Evolutionary conservation across 805 yeast genomes (phyloP).

Genomic region (Isabelozyma pseudorhagii): DNA sequence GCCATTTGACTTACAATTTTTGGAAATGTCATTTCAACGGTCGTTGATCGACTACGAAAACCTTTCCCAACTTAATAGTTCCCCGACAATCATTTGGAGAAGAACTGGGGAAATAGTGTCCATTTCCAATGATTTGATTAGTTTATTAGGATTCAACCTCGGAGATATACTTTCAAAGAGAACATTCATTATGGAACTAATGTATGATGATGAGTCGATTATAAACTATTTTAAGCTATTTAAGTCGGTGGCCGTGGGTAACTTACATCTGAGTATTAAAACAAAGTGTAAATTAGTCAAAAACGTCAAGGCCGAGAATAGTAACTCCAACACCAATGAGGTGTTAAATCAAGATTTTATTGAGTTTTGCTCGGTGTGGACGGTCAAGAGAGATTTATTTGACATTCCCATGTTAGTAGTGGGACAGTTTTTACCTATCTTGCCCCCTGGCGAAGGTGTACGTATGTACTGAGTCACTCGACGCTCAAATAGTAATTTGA

Average conservation of each 20-base stretch:
- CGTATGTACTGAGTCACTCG: slow-evolving; percentile 21
- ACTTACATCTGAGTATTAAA: slow-evolving; percentile 48
- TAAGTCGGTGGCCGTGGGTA: slow-evolving; percentile 70
- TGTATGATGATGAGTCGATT: slow-evolving; percentile 73
- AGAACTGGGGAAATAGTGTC: slow-evolving; percentile 84
- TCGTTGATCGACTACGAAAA: slow-evolving; percentile 44
- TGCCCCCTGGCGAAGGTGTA: slow-evolving; percentile 35
- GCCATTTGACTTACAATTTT: slow-evolving; percentile 63
- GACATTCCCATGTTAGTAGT: slow-evolving; percentile 82
- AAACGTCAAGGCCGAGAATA: slow-evolving; percentile 13
- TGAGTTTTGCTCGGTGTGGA: slow-evolving; percentile 79
- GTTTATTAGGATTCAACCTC: slow-evolving; percentile 61
- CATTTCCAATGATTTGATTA: slow-evolving; percentile 69
- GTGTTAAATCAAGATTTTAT: slow-evolving; percentile 26
- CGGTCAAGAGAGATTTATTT: slow-evolving; percentile 78
- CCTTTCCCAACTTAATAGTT: slow-evolving; percentile 51
- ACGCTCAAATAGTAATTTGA: neutral
- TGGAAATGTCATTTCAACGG: slow-evolving; percentile 45
- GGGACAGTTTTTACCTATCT: slow-evolving; percentile 74
- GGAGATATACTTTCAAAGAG: slow-evolving; percentile 57
- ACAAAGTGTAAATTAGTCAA: slow-evolving; percentile 50
- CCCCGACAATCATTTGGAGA: slow-evolving; percentile 84
- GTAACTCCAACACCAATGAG: slow-evolving; percentile 3
- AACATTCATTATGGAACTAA: slow-evolving; percentile 70
- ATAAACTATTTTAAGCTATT: slow-evolving; percentile 69